Base-by-base conservation (phyloP, 2,329 filamentous ascomycete species). In the Sporothrix phasma region DNA sequence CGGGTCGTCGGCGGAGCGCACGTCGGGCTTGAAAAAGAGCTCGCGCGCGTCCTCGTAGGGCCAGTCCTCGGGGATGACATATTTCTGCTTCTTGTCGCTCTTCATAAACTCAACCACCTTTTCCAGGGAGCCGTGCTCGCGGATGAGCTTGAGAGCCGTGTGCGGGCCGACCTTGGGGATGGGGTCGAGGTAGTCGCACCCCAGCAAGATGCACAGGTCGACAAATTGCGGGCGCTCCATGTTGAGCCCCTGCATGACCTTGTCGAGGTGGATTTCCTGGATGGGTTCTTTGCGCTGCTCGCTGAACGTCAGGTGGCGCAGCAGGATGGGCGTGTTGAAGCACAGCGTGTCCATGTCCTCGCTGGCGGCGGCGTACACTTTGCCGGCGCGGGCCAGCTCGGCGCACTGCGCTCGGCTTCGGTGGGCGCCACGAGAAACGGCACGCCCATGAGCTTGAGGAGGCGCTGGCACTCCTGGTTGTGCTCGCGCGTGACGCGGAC, bases 331-430 rank as follows among this genome's bases (percentile, higher is more conserved):
- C 61, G 92, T 83, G 71, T 97, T 87, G 76, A 99, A 99, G 72
- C 93, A 97, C 63, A 99, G 79, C 0, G 94, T 99, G 73, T 99
- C 94, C 94, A 99, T 99, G 77, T 99, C 94, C 77, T 99, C 94
- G 68, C 90, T 96, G 2, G 94, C 94, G 22, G 94, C 94, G 3
- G 92, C 94, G 74, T 95, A 99, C 61, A 99, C 94, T 77, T 97
- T 97, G 43, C 92, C 93, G 5, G 90, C 92, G 66, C 88, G 82
- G 0, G 94, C 94, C 67, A 99, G 81, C 46, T 88, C 88, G 3
- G 94, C 94, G 74, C 94, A 99, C 74, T 99, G 94, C 1, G 94
- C 94, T 99, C 94, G 4, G 94, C 94, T 76, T 99, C 94, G 0
- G 94, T 99, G 0, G 94, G 94, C 0, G 94, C 94, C 72, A 97